Evolutionary conservation across 805 yeast species (phyloP).

Genomic region (Tetrapisispora arboricola): DNA sequence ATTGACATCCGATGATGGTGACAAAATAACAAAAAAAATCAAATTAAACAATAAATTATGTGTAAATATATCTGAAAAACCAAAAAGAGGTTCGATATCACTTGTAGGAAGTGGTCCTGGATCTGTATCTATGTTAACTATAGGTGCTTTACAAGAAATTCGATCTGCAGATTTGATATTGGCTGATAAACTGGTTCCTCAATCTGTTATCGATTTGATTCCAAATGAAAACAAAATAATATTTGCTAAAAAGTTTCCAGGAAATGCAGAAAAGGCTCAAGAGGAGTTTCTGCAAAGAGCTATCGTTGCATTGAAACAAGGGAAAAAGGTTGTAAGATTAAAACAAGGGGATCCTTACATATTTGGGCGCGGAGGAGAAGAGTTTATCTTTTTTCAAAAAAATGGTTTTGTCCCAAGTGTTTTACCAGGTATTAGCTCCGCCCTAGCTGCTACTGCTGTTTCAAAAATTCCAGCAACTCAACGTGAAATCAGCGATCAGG

Average conservation of each 20-base stretch:
- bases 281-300: constrained; percentile 71
- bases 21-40: background rate
- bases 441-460: constrained; percentile 75
- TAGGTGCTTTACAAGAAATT: constrained; percentile 77
- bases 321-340: constrained; percentile 73
- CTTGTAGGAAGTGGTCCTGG: constrained; percentile 97
- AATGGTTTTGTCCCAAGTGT: constrained; percentile 68
- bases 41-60: background rate
- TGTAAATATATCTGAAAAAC: background rate
- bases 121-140: constrained; percentile 64
- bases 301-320: constrained; percentile 48
- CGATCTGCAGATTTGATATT: constrained; percentile 72
- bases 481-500: constrained; percentile 85
- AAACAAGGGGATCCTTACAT: constrained; percentile 97
- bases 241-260: constrained; percentile 91
- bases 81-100: constrained; percentile 47
- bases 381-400: constrained; percentile 52
- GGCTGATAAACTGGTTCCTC: constrained; percentile 90
- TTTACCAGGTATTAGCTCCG: constrained; percentile 82
- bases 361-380: constrained; percentile 96
- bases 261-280: constrained; percentile 92
- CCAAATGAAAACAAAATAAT: constrained; percentile 66
- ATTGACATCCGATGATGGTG: background rate
- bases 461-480: constrained; percentile 87
- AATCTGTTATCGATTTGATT: constrained; percentile 71